Evolutionary conservation across 352 stramenopile species (phyloP).

Genomic region (Hyaloperonospora brassicae): DNA sequence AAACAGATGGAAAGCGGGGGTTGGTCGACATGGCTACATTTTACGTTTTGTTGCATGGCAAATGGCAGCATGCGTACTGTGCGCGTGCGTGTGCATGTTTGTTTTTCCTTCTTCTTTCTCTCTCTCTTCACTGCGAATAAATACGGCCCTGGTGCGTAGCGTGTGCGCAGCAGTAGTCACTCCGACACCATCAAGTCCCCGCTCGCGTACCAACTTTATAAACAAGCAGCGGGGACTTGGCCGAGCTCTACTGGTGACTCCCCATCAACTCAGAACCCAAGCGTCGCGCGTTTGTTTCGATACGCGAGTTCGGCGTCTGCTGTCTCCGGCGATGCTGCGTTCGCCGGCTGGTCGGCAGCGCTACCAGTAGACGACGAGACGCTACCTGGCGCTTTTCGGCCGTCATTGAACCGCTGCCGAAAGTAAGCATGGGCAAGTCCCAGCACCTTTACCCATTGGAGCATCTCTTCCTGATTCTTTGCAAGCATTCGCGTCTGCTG

Average conservation of each 20-base stretch:
- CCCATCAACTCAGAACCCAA: conserved; percentile 44
- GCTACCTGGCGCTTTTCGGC: conserved; percentile 8
- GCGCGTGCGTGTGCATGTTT: too few relatives aligned
- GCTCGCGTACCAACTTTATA: conserved; percentile 7
- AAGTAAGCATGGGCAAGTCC: conserved; percentile 46
- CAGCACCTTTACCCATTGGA: conserved; percentile 57
- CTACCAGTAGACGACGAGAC: conserved; percentile 22
- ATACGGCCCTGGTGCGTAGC: conserved; percentile 11
- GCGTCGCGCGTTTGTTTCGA: conserved; percentile 46
- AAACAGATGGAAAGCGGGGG: too few relatives aligned
- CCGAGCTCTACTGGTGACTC: conserved; percentile 4
- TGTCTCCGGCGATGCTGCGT: conserved; percentile 18
- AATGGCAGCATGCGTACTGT: too few relatives aligned
- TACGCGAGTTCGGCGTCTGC: conserved; percentile 30
- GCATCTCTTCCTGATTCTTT: conserved; percentile 66
- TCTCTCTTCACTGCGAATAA: conserved; percentile 20
- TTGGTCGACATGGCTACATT: too few relatives aligned
- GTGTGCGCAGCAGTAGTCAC: background rate
- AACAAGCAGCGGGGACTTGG: conserved; percentile 20
- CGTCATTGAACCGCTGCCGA: conserved; percentile 36
- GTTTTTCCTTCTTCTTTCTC: background rate
- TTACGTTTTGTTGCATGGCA: too few relatives aligned
- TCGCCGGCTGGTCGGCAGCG: conserved; percentile 20
- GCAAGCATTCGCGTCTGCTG: conserved; percentile 68
- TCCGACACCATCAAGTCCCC: too few relatives aligned